A percentile compares a stretch with the other conserved stretches of the same genome.
Evolutionary conservation across 495 filamentous ascomycete genomes (phyloP).

Genomic region (Peziza echinospora): DNA sequence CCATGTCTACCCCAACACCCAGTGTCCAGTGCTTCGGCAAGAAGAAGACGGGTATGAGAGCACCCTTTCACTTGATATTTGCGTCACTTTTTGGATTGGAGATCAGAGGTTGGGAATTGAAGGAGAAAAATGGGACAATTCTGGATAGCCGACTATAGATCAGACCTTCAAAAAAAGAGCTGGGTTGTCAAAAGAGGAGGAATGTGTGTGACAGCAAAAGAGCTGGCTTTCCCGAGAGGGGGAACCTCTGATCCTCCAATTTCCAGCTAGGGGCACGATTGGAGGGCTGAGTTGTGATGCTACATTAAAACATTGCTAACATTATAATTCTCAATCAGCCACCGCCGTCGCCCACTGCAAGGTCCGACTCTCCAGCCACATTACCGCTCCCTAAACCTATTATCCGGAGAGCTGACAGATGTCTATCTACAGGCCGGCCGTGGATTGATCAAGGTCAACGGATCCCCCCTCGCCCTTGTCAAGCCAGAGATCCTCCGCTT

Average conservation of each 20-base stretch:
- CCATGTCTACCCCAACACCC: conserved; percentile 50
- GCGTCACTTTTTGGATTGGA: conserved; percentile 1
- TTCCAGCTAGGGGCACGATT: background rate
- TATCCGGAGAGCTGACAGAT: background rate
- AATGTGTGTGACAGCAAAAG: no score
- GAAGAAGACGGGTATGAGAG: conserved; percentile 53
- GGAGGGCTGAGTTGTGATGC: background rate
- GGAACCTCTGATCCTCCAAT: background rate
- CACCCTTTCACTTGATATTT: background rate
- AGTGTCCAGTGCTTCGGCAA: conserved; percentile 92
- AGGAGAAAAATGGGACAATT: conserved; percentile 16
- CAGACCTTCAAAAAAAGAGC: no score
- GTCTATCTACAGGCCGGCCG: conserved; percentile 42
- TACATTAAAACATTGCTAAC: conserved; percentile 24
- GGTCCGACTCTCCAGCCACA: conserved; percentile 28
- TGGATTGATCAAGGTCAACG: conserved; percentile 96
- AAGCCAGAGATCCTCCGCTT: conserved; percentile 93
- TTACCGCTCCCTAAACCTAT: background rate
- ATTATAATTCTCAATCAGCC: conserved; percentile 27
- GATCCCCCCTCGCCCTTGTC: conserved; percentile 77
- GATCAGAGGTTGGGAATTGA: background rate
- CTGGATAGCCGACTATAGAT: no score
- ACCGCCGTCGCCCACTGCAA: conserved; percentile 87
- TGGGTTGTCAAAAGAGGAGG: no score
- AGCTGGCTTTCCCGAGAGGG: background rate